Evolutionary conservation across 1,284 basidiomycete species (phyloP).

Genomic region (Melampsora americana): DNA sequence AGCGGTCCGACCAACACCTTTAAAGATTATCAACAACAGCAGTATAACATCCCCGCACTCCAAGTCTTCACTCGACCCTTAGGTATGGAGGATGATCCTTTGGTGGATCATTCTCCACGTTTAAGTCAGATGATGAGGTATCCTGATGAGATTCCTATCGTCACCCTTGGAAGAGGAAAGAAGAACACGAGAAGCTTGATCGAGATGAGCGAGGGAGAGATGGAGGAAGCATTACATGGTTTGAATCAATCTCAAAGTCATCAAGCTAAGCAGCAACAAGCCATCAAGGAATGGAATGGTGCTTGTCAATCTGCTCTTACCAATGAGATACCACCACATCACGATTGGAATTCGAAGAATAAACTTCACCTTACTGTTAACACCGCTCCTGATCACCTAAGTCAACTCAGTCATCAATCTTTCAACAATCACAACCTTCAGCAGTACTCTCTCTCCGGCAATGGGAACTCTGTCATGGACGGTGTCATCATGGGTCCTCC

Average conservation of each 20-base stretch:
- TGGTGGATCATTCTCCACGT: background rate
- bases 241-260: background rate
- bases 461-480: too few species aligned
- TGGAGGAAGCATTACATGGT: conserved; percentile 1
- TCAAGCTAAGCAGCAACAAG: conserved; percentile 6
- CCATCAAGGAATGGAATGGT: conserved; percentile 31
- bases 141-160: conserved; percentile 11
- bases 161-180: conserved; percentile 18
- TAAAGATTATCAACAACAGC: background rate
- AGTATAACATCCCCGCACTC: conserved; percentile 3
- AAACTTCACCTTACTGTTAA: conserved; percentile 28
- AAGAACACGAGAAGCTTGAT: background rate
- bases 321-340: background rate
- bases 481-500: too few species aligned
- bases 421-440: too few species aligned
- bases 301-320: conserved; percentile 25
- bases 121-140: conserved; percentile 6
- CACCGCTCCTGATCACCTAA: background rate
- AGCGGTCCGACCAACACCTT: too few species aligned
- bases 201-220: background rate
- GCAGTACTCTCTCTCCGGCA: too few species aligned
- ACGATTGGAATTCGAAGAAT: conserved; percentile 36
- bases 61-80: conserved; percentile 16
- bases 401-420: too few species aligned
- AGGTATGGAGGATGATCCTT: background rate